phyloP scores from a whole-genome alignment of 1,284 basidiomycete genomes.

The Lentinula novae-zelandiae region DNA sequence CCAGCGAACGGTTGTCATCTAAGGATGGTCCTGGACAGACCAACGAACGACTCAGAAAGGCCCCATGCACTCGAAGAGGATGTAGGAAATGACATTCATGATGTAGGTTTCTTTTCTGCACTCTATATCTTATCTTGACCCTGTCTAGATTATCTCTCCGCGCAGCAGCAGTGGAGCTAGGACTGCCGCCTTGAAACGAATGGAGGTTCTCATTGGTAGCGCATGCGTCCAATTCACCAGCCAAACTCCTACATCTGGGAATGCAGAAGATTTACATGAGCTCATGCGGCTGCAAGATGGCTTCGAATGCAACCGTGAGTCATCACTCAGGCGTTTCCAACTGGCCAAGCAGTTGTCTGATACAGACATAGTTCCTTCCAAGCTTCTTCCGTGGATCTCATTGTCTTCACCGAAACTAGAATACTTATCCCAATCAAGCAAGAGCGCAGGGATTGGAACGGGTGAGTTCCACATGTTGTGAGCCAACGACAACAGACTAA shows the following conservation, averaged over 20 bases:
- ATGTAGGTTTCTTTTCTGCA: conserved; percentile 35
- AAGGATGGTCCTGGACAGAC: background rate
- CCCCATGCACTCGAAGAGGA: conserved; percentile 13
- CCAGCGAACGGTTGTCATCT: background rate
- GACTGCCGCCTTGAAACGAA: conserved; percentile 45
- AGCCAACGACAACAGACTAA: background rate
- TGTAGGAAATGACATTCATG: conserved; percentile 63
- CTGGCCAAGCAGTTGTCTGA: too few relatives aligned
- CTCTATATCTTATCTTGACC: background rate
- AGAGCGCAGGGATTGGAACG: conserved; percentile 34
- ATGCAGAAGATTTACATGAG: conserved; percentile 41
- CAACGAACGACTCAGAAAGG: background rate
- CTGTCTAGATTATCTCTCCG: conserved; percentile 55
- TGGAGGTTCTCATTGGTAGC: conserved; percentile 59
- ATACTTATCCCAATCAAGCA: conserved; percentile 28
- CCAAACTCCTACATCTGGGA: conserved; percentile 18
- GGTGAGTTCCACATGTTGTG: background rate
- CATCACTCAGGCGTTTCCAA: background rate
- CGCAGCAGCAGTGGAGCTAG: conserved; percentile 48
- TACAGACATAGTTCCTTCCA: conserved; percentile 47
- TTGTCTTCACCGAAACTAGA: conserved; percentile 39
- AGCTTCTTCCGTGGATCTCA: conserved; percentile 54
- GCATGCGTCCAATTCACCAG: conserved; percentile 35
- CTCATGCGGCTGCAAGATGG: conserved; percentile 69
- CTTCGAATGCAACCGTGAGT: conserved; percentile 74